Evolutionary conservation across 2,329 filamentous ascomycete genomes (phyloP).

Genomic region (Cephalotrichum gorgonifer): DNA sequence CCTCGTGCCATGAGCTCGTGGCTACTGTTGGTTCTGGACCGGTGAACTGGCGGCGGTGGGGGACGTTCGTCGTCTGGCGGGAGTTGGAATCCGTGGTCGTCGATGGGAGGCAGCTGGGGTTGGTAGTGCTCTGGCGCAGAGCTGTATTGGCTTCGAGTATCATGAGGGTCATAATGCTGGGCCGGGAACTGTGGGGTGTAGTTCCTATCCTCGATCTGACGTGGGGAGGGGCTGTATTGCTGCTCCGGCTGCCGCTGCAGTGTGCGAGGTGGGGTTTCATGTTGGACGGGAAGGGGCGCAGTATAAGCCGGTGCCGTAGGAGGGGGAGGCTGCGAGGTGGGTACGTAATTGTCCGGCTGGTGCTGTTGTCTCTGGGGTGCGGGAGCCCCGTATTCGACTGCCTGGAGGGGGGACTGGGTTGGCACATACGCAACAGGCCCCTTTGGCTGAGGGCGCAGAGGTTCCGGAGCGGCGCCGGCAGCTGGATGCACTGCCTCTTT

Average conservation of each 20-base stretch:
- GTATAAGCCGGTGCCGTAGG: conserved; percentile 12
- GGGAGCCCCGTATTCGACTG: conserved; percentile 32
- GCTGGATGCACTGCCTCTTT: background rate
- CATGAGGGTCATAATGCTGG: conserved; percentile 25
- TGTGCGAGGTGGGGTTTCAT: conserved; percentile 7
- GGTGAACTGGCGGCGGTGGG: conserved; percentile 46
- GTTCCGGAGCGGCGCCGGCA: conserved; percentile 21
- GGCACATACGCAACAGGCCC: conserved; percentile 29
- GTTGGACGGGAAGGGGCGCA: conserved; percentile 16
- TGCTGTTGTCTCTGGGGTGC: conserved; percentile 14
- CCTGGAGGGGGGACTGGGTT: conserved; percentile 42
- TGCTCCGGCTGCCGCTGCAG: conserved; percentile 20
- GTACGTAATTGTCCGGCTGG: background rate
- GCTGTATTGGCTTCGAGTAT: conserved; percentile 21
- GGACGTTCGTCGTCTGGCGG: conserved; percentile 33
- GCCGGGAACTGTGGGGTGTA: conserved; percentile 23
- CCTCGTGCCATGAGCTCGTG: conserved; percentile 5
- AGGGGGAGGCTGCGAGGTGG: background rate
- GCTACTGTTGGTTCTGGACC: conserved; percentile 18
- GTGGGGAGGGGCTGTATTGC: conserved; percentile 22
- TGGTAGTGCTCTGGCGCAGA: conserved; percentile 9
- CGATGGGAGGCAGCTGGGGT: conserved; percentile 2
- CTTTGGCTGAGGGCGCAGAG: conserved; percentile 34
- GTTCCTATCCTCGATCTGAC: conserved; percentile 24
- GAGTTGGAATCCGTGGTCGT: conserved; percentile 9